Base-by-base conservation (phyloP, 768 basidiomycete species). In the Suillus alpinus region DNA sequence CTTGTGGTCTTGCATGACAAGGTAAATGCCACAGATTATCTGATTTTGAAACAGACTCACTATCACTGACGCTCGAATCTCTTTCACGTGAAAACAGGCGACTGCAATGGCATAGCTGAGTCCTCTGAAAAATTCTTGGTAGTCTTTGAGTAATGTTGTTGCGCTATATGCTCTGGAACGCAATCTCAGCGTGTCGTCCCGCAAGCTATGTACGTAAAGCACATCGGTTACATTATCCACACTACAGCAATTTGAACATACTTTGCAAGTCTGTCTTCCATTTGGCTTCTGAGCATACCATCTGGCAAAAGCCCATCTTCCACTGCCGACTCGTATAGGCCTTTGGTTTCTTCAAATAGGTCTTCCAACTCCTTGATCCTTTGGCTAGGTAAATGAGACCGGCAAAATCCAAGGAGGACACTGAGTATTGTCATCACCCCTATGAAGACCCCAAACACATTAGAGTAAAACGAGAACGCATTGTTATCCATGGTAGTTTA, bases 351-450 rank as follows among this genome's bases (percentile, higher is more conserved):
- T 0, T 46, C 52, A 14, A 60, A 9, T 6, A 60, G 12, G 0
- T 26, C 32, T 34, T 60, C 51, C 7, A 60, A 23, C 6, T 32
- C 43, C 50, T 60, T 60, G 52, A 60, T 55, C 20, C 44, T n/a
- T 23, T 46, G 20, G 44, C 44, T 60, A 9, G 59, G 59, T 4
- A 60, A 26, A 16, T 60, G 59, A 9, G 53, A 37, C 9, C 43
- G 52, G 20, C 9, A 37, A 9, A 60, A 18, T n/a, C 23, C 37
- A 37, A 60, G 26, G 7, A 56, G 3, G 29, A 60, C 9, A 2
- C 34, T 23, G 1, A 46, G 12, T 37, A 60, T 26, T 3, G 59
- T 26, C 6, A 47, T 37, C 2, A 20, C 53, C 2, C 59, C 59
- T 36, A 36, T 43, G 20, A 56, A 26, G 18, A 60, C 39, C 34